phyloP scores from a whole-genome alignment of 176 grass and related monocot species.

The Triticum timopheevii region DNA sequence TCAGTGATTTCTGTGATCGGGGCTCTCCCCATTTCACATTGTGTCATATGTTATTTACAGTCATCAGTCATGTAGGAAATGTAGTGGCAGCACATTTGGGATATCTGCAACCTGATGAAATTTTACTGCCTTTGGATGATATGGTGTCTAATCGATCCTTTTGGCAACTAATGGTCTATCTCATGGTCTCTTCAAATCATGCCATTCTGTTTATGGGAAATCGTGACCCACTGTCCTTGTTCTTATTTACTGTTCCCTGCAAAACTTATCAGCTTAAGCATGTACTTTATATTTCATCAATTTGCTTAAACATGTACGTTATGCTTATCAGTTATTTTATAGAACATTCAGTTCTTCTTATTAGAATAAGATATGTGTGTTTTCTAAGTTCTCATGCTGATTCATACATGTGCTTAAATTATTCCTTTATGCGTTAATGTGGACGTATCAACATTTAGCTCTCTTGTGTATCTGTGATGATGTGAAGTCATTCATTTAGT shows the following conservation, averaged over 20 bases:
- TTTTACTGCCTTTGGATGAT: slow-evolving; percentile 3
- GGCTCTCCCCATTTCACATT: too few relatives aligned
- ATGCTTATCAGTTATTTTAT: too few relatives aligned
- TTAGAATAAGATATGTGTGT: too few relatives aligned
- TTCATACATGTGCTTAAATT: not conserved
- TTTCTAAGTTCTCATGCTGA: too few relatives aligned
- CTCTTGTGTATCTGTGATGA: not conserved
- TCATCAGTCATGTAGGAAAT: not conserved
- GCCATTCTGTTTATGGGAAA: too few relatives aligned
- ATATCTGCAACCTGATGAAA: slow-evolving; percentile 38
- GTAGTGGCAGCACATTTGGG: not conserved
- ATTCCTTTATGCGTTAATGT: not conserved
- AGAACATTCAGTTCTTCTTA: too few relatives aligned
- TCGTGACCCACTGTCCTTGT: too few relatives aligned
- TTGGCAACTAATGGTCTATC: not conserved
- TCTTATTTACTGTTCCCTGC: too few relatives aligned
- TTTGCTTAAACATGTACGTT: too few relatives aligned
- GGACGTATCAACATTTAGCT: not conserved
- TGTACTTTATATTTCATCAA: too few relatives aligned
- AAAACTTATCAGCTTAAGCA: too few relatives aligned
- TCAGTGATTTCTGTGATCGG: not conserved
- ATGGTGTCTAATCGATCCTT: slow-evolving; percentile 51
- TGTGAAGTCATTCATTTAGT: not conserved
- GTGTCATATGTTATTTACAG: not conserved
- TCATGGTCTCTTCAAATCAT: too few relatives aligned